Evolutionary conservation across 2,329 filamentous ascomycete species (phyloP).

Genomic region (Fusarium incarnatum): DNA sequence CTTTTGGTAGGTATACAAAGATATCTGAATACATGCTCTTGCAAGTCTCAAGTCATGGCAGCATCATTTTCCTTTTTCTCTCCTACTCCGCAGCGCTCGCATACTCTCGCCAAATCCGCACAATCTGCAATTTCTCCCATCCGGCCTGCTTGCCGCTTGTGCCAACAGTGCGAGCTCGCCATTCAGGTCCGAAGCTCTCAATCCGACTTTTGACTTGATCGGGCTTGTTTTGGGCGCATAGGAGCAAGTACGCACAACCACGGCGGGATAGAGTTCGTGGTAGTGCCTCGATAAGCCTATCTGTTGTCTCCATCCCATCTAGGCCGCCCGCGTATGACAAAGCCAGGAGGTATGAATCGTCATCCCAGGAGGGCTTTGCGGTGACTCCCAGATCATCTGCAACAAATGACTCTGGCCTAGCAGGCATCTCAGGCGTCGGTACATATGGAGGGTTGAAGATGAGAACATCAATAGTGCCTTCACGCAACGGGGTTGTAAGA

Average conservation of each 20-base stretch:
- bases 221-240: conserved; percentile 92
- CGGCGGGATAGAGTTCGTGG: conserved; percentile 70
- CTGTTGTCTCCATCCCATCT: conserved; percentile 95
- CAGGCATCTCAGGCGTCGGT: conserved; percentile 81
- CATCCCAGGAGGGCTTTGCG: conserved; percentile 69
- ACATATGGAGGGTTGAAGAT: conserved; percentile 99
- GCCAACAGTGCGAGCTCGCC: conserved; percentile 82
- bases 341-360: conserved; percentile 84
- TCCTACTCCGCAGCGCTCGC: conserved; percentile 3
- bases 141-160: conserved; percentile 88
- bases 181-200: conserved; percentile 62
- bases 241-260: conserved; percentile 88
- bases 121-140: conserved; percentile 92
- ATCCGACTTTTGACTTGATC: conserved; percentile 76
- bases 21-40: conserved; percentile 49
- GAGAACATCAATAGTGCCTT: conserved; percentile 77
- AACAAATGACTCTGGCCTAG: conserved; percentile 53
- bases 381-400: conserved; percentile 44
- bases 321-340: conserved; percentile 89
- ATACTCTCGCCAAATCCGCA: conserved; percentile 80
- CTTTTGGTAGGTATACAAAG: conserved; percentile 47
- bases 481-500: conserved; percentile 70
- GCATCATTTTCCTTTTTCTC: background rate
- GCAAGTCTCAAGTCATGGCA: conserved; percentile 35
- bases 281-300: conserved; percentile 78